Conservation (phyloP, 176 grass and related monocot genomes). For the Carex littledalei region DNA sequence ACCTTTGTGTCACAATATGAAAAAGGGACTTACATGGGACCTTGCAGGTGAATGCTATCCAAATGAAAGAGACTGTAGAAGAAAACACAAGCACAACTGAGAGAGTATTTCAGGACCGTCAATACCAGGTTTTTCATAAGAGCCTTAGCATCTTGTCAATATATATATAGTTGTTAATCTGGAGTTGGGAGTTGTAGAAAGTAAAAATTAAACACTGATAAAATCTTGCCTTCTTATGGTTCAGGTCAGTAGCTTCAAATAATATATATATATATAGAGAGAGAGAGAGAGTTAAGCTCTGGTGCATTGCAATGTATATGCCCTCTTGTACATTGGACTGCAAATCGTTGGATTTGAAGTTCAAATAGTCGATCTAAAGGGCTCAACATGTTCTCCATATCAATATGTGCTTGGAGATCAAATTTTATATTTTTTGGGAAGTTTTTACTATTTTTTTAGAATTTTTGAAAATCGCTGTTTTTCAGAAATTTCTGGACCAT, state of each 20-base stretch:
- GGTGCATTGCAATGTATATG: too few relatives aligned
- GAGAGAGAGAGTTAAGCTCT: too few relatives aligned
- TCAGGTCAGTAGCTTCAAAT: not conserved
- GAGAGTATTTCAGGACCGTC: slow-evolving; percentile 95
- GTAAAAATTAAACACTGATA: not conserved
- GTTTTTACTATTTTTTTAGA: too few relatives aligned
- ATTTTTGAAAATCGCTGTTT: too few relatives aligned
- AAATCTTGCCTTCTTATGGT: not conserved
- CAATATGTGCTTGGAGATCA: too few relatives aligned
- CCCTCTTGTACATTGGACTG: too few relatives aligned
- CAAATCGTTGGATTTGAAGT: too few relatives aligned
- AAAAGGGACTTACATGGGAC: slow-evolving; percentile 23
- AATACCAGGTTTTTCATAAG: slow-evolving; percentile 72
- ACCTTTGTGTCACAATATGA: not conserved
- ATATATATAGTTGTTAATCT: not conserved
- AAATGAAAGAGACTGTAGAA: slow-evolving; percentile 99
- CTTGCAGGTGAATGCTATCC: slow-evolving; percentile 96
- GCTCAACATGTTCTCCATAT: too few relatives aligned
- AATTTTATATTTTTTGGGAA: too few relatives aligned
- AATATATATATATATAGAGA: not conserved
- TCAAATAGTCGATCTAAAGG: too few relatives aligned
- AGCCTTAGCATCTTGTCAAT: not conserved
- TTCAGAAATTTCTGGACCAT: too few relatives aligned
- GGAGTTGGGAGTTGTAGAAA: not conserved
- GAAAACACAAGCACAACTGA: slow-evolving; percentile 98